Conservation (phyloP, 2,329 filamentous ascomycete genomes). For the Pseudocercospora pini-densiflorae region DNA sequence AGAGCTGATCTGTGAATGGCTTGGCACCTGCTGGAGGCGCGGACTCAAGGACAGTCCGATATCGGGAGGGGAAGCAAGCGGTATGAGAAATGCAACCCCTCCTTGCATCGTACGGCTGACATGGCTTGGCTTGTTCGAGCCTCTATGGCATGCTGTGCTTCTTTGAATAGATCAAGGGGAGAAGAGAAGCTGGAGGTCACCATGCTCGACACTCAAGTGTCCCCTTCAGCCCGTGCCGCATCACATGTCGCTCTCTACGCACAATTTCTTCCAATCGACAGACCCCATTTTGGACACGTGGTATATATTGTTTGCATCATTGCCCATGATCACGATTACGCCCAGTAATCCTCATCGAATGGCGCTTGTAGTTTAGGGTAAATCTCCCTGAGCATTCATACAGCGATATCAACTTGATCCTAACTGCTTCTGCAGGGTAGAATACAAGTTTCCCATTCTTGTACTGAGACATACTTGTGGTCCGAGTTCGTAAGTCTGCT, state of each 20-base stretch:
- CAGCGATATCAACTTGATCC: not conserved
- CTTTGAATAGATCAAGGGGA: not conserved
- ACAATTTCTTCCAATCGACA: not conserved
- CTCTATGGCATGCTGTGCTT: not conserved
- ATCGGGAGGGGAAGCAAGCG: not conserved
- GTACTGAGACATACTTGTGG: conserved; percentile 9
- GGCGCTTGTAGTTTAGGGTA: conserved; percentile 11
- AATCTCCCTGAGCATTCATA: not conserved
- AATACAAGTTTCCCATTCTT: conserved; percentile 11
- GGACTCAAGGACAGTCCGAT: not conserved
- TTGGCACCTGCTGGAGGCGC: too few relatives aligned
- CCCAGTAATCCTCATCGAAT: not conserved
- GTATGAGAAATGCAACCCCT: conserved; percentile 3
- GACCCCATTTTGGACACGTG: not conserved
- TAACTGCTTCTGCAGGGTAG: conserved; percentile 5
- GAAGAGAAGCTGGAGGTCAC: not conserved
- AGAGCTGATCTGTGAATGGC: not conserved
- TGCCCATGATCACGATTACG: not conserved
- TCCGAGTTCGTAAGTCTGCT: conserved; percentile 3
- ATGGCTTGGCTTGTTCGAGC: not conserved
- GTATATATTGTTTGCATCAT: not conserved
- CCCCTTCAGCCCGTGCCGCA: too few relatives aligned
- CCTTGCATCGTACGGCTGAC: not conserved
- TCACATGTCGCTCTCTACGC: not conserved
- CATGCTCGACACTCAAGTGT: not conserved